A percentile compares a stretch with the other conserved stretches of the same genome.
Evolutionary conservation across 1,139 yeast genomes (phyloP).

Genomic region (Pichia sp.): DNA sequence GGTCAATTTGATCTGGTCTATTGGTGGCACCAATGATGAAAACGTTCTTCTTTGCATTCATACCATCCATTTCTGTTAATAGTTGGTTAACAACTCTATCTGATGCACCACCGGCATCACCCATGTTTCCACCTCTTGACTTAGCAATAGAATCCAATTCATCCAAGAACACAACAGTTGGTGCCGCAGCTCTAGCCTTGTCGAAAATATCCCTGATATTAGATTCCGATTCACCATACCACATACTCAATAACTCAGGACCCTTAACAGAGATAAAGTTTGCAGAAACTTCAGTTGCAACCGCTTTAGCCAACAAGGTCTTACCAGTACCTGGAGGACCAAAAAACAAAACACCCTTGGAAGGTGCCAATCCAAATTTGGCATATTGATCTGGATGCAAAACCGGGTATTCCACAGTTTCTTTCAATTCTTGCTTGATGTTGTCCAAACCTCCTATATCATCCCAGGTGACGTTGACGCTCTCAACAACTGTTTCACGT

Average conservation of each 20-base stretch:
- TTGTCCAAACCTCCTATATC: slow-evolving; percentile 95
- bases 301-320: slow-evolving; percentile 94
- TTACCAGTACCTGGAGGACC: slow-evolving; percentile 99
- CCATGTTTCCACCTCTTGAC: slow-evolving; percentile 88
- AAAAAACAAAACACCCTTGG: slow-evolving; percentile 96
- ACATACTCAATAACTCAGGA: slow-evolving; percentile 95
- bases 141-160: slow-evolving; percentile 97
- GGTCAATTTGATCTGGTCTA: slow-evolving; percentile 98
- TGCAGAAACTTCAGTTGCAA: slow-evolving; percentile 96
- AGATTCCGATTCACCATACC: slow-evolving; percentile 98
- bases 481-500: slow-evolving; percentile 98
- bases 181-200: slow-evolving; percentile 98
- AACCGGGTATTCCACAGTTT: slow-evolving; percentile 98
- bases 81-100: slow-evolving; percentile 98
- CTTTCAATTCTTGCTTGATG: slow-evolving; percentile 94
- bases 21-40: slow-evolving; percentile 99
- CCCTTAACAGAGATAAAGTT: slow-evolving; percentile 96
- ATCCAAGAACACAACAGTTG: slow-evolving; percentile 95
- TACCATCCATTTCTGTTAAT: slow-evolving; percentile 99
- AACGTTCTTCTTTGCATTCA: slow-evolving; percentile 98
- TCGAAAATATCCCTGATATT: slow-evolving; percentile 96
- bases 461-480: slow-evolving; percentile 98
- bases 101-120: slow-evolving; percentile 98
- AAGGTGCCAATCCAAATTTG: slow-evolving; percentile 94
- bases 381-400: slow-evolving; percentile 98